A percentile compares a stretch with the other conserved stretches of the same genome.
Evolutionary conservation across 2,329 filamentous ascomycete species (phyloP).

Genomic region (Colletotrichum destructivum): DNA sequence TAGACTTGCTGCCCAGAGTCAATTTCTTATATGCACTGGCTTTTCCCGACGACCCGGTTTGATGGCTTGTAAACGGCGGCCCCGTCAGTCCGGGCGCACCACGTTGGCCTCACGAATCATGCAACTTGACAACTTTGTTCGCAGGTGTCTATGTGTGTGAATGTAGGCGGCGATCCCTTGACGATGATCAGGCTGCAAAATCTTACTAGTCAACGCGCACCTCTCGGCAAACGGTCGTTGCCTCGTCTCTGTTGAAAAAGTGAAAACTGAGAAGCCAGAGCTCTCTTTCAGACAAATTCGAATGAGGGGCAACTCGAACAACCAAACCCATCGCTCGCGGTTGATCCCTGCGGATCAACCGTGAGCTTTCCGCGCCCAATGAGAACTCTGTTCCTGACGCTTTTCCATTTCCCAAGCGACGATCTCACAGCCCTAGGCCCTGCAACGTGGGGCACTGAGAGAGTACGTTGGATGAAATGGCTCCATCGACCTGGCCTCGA

Average conservation of each 20-base stretch:
- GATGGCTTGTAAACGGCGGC: background rate
- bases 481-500: slow-evolving; percentile 1
- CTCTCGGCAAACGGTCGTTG: slow-evolving; percentile 18
- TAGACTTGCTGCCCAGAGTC: background rate
- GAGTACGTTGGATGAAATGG: slow-evolving; percentile 27
- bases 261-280: slow-evolving; percentile 30
- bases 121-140: background rate
- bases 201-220: slow-evolving; percentile 18
- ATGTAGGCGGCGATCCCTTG: background rate
- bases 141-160: background rate
- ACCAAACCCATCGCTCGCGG: slow-evolving; percentile 33
- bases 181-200: background rate
- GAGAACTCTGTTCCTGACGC: slow-evolving; percentile 56
- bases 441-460: background rate
- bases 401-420: slow-evolving; percentile 48
- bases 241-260: slow-evolving; percentile 30
- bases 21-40: background rate
- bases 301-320: slow-evolving; percentile 41
- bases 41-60: background rate
- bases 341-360: slow-evolving; percentile 49
- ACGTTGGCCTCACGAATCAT: slow-evolving; percentile 2
- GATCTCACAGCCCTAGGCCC: slow-evolving; percentile 29
- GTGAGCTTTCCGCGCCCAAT: slow-evolving; percentile 57
- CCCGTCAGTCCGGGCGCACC: background rate
- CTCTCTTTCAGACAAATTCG: slow-evolving; percentile 34